Evolutionary conservation across 1,139 yeast species (phyloP).

Genomic region (Schwanniomyces etchellsii): DNA sequence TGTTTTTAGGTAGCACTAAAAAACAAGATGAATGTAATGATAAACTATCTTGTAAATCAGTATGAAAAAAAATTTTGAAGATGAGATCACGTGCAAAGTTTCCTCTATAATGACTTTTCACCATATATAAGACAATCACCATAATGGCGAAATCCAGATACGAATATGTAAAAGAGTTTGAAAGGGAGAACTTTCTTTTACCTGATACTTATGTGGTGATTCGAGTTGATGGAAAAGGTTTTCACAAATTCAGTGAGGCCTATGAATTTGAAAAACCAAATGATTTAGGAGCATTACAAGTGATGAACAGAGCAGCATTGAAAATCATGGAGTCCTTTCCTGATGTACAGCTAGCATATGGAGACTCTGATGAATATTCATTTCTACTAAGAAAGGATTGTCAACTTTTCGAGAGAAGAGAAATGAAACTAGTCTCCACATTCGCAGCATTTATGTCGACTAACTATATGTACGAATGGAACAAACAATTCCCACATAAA

Average conservation of each 20-base stretch:
- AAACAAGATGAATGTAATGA: constrained; percentile 1
- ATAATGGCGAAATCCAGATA: constrained; percentile 74
- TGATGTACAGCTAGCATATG: constrained; percentile 79
- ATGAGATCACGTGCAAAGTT: constrained; percentile 8
- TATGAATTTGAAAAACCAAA: constrained; percentile 85
- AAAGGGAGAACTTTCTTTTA: constrained; percentile 62
- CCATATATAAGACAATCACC: neutral
- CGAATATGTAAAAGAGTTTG: constrained; percentile 84
- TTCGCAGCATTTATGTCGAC: constrained; percentile 82
- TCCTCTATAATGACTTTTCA: neutral
- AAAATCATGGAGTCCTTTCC: constrained; percentile 58
- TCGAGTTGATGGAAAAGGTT: constrained; percentile 90
- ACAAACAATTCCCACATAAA: constrained; percentile 46
- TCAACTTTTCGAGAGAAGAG: constrained; percentile 72
- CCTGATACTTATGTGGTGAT: constrained; percentile 81
- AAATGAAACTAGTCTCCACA: constrained; percentile 69
- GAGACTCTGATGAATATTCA: constrained; percentile 93
- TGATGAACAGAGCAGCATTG: constrained; percentile 79
- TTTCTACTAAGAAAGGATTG: constrained; percentile 64
- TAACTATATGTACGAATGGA: constrained; percentile 67
- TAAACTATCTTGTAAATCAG: constrained; percentile 3
- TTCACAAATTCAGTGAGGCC: constrained; percentile 72
- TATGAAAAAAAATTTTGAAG: constrained; percentile 7
- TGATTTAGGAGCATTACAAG: constrained; percentile 64
- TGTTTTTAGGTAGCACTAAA: constrained; percentile 6